Conservation (phyloP, 345 rosid species). For the Hypericum perforatum region DNA sequence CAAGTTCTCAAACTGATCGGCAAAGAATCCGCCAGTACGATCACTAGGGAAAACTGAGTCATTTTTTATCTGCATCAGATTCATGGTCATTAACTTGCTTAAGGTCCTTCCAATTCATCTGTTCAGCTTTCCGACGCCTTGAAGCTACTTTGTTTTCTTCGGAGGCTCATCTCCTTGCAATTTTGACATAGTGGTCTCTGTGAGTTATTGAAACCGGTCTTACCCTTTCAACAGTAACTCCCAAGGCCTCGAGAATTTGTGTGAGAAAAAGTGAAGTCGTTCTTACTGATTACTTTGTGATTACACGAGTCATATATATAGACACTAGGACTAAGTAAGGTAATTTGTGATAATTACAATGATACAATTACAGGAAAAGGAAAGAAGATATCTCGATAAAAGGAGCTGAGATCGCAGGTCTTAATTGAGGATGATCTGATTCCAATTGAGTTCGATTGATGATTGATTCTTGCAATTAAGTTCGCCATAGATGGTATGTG, state of each 20-base stretch:
- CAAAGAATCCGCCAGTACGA: constrained; percentile 75
- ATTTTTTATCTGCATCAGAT: constrained; percentile 27
- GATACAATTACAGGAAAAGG: no score
- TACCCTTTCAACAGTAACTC: constrained; percentile 90
- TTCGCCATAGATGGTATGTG: no score
- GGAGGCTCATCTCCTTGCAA: constrained; percentile 69
- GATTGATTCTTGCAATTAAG: no score
- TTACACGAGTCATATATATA: no score
- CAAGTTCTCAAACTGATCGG: constrained; percentile 92
- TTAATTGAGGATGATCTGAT: no score
- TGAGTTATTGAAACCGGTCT: constrained; percentile 92
- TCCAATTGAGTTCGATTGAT: no score
- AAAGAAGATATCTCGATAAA: no score
- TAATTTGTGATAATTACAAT: no score
- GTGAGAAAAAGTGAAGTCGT: no score
- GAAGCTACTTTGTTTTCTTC: constrained; percentile 64
- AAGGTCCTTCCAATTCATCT: constrained; percentile 20
- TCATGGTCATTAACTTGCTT: constrained; percentile 34
- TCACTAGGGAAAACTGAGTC: constrained; percentile 28
- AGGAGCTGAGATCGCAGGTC: no score
- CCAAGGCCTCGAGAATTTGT: constrained; percentile 90
- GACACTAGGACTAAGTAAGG: no score
- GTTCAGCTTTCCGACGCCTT: constrained; percentile 18
- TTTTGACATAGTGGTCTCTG: constrained; percentile 79
- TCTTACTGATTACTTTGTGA: no score